phyloP scores from a whole-genome alignment of 805 yeast genomes.

The Zygosaccharomyces bailii region DNA sequence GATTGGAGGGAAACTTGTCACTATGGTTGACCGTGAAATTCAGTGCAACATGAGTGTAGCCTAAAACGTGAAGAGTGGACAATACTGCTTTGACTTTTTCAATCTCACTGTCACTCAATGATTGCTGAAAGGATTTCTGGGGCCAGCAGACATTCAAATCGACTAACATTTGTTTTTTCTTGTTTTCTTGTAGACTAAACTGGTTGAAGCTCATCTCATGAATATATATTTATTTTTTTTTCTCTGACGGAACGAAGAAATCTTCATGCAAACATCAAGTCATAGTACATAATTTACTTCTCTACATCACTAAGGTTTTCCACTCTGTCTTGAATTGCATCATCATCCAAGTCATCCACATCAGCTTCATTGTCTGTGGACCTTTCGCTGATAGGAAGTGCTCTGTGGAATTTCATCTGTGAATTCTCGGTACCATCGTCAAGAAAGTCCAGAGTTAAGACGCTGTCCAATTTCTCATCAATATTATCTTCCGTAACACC shows the following conservation, averaged over 20 bases:
- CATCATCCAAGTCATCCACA: constrained; percentile 6
- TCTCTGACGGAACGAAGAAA: not conserved
- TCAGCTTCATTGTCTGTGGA: constrained; percentile 4
- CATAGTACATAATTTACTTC: not conserved
- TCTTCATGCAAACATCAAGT: not conserved
- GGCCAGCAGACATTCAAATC: constrained; percentile 81
- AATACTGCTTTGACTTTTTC: constrained; percentile 47
- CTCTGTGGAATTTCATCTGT: constrained; percentile 27
- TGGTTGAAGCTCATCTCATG: constrained; percentile 6
- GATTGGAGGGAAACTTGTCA: constrained; percentile 49
- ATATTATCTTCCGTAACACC: constrained; percentile 26
- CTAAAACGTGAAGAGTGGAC: constrained; percentile 52
- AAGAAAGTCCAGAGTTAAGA: constrained; percentile 30
- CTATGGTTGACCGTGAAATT: constrained; percentile 56
- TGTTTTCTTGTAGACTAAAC: constrained; percentile 2
- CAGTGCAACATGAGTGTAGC: constrained; percentile 74
- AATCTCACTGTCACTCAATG: constrained; percentile 44
- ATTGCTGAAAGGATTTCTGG: constrained; percentile 42
- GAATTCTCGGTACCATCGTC: constrained; percentile 32
- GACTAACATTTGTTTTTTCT: constrained; percentile 41
- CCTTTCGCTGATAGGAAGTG: constrained; percentile 13
- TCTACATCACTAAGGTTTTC: not conserved
- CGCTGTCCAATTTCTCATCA: constrained; percentile 29
- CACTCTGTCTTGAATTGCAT: constrained; percentile 1
- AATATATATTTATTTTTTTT: constrained; percentile 1